Percentiles rank a stretch among this genome's conserved stretches.
Conservation (phyloP, 78 protist species). For the Dictyostelium purpureum region DNA sequence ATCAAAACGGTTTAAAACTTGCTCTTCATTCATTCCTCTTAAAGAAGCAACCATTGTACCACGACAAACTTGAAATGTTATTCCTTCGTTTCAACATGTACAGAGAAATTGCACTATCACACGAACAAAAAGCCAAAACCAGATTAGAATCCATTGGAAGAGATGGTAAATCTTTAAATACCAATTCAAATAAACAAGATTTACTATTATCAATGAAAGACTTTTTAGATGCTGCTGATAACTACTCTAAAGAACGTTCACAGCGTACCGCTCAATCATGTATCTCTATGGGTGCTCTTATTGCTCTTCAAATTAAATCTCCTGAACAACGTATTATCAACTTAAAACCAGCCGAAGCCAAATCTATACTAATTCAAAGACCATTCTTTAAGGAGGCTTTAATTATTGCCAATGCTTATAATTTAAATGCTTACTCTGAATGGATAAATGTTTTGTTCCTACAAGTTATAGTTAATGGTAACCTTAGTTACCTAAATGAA, state of each 20-base stretch:
- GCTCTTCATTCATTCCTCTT: constrained; percentile 66
- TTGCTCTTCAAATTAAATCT: constrained; percentile 53
- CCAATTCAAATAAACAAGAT: constrained; percentile 22
- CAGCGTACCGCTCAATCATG: constrained; percentile 53
- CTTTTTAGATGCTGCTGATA: constrained; percentile 72
- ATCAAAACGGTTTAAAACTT: constrained; percentile 47
- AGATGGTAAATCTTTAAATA: neutral
- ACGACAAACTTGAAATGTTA: constrained; percentile 69
- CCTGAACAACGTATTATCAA: constrained; percentile 36
- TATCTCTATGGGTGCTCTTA: constrained; percentile 60
- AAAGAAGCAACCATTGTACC: constrained; percentile 77
- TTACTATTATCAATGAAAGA: constrained; percentile 23
- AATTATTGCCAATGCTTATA: constrained; percentile 75
- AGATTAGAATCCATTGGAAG: neutral
- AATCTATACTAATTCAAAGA: neutral
- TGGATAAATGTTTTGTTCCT: constrained; percentile 67
- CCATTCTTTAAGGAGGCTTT: constrained; percentile 47
- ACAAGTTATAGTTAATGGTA: constrained; percentile 52
- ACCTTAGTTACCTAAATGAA: constrained; percentile 29
- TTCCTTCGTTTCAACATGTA: constrained; percentile 79
- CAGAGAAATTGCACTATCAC: constrained; percentile 68
- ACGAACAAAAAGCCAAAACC: constrained; percentile 32
- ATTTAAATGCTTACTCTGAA: constrained; percentile 54
- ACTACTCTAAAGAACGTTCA: constrained; percentile 49
- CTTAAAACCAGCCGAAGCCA: constrained; percentile 26